Evolutionary conservation across 139 green algal genomes (phyloP), one percentile per base, ranked within the genome.

Genomic region (Chlamydomonas sp.): DNA sequence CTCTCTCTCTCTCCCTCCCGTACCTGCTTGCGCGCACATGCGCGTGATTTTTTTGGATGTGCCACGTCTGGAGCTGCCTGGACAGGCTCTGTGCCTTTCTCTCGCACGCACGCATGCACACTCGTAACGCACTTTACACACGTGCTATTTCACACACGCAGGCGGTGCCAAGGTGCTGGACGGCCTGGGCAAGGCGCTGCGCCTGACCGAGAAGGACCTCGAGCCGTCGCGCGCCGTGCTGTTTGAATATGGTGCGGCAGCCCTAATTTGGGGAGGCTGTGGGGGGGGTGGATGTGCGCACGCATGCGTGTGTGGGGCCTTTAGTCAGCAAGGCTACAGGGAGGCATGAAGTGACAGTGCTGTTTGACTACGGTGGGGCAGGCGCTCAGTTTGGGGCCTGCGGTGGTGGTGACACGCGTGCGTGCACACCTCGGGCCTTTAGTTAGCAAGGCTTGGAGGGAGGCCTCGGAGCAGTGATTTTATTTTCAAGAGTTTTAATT

Each of bases 101-200:
- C n/a, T n/a, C n/a, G n/a, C 43, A 54, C 43, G 20, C 13, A 13
- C 43, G 20, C 43, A 54, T 26, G 16, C 13, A 54, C 43, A 54
- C 43, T 26, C 43, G 43, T 13, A 54, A 13, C 20, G 43, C 43
- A 54, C 20, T 54, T 66, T n/a, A n/a, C n/a, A n/a, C n/a, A n/a
- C n/a, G 5, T 28, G 13, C 10, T 10, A 13, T 28, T 5, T 35
- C 22, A 62, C 24, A 62, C n/a, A n/a, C n/a, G 48, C 75, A 82
- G 82, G 83, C 35, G 83, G 83, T 0, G 78, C 83, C 65, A 85
- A 87, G 68, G 83, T 89, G 35, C 73, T 89, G 47, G 83, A 89
- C 63, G 83, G 83, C 38, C 71, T 89, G 33, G 83, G 80, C 36
- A 75, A 83, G 34, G 73, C 79, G 37, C 73, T 89, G 63, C 33